Evolutionary conservation across 257 asterid species (phyloP).

Genomic region (Nicotiana paniculata): DNA sequence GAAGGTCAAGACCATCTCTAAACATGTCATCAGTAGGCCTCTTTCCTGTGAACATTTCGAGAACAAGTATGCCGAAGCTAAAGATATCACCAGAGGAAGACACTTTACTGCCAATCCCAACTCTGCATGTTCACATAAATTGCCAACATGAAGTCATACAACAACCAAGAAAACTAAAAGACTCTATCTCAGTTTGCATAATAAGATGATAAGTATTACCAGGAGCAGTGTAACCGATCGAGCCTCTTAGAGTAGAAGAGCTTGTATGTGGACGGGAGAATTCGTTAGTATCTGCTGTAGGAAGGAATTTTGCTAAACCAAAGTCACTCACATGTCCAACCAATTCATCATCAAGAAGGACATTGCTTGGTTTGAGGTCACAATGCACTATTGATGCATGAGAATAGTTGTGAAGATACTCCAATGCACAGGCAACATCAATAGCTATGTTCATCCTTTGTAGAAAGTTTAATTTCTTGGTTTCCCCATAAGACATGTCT

Average conservation of each 20-base stretch:
- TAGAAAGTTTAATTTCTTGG: slow-evolving; percentile 4
- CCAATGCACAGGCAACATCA: slow-evolving; percentile 19
- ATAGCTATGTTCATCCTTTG: slow-evolving; percentile 20
- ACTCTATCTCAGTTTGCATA: not conserved
- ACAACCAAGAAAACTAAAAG: not conserved
- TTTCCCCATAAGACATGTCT: not conserved
- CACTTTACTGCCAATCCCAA: slow-evolving; percentile 1
- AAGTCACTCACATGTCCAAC: slow-evolving; percentile 21
- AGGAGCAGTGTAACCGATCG: slow-evolving; percentile 10
- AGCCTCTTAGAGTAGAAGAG: not conserved
- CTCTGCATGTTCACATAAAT: slow-evolving; percentile 1
- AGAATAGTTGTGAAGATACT: slow-evolving; percentile 16
- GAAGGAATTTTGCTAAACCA: slow-evolving; percentile 12
- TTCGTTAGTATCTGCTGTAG: not conserved
- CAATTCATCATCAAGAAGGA: slow-evolving; percentile 10
- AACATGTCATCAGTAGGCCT: slow-evolving; percentile 8
- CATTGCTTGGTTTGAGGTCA: not conserved
- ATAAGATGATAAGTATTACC: not conserved
- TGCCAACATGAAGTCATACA: not conserved
- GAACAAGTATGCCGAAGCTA: slow-evolving; percentile 11
- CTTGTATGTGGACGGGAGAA: not conserved
- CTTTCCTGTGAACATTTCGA: slow-evolving; percentile 15
- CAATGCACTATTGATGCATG: slow-evolving; percentile 3
- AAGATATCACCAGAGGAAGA: slow-evolving; percentile 4
- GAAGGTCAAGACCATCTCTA: slow-evolving; percentile 2